Evolutionary conservation across 257 asterid species (phyloP).

Genomic region (Plectranthus barbatus): DNA sequence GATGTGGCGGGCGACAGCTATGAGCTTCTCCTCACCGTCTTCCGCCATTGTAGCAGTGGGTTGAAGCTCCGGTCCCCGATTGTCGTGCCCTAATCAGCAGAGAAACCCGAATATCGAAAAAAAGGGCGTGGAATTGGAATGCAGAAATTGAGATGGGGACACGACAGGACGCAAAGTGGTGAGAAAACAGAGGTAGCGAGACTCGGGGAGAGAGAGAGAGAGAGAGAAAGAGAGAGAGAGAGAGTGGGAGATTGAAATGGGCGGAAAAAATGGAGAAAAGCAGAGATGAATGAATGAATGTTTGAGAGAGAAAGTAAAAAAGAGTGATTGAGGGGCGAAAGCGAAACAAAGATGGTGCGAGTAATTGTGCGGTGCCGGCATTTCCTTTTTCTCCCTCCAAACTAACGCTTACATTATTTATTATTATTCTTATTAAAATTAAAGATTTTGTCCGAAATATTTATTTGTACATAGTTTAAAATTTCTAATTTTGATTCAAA

Average conservation of each 20-base stretch:
- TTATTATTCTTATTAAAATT: too few relatives aligned
- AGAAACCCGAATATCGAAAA: conserved; percentile 4
- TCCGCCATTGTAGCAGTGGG: conserved; percentile 53
- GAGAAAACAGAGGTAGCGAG: conserved; percentile 19
- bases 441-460: too few relatives aligned
- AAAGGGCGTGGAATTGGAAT: conserved; percentile 13
- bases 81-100: neutral
- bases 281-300: neutral
- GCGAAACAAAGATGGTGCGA: neutral
- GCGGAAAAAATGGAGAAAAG: neutral
- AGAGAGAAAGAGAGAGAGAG: neutral
- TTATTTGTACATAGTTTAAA: too few relatives aligned
- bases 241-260: neutral
- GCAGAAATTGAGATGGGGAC: conserved; percentile 23
- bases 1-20: conserved; percentile 93
- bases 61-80: conserved; percentile 3
- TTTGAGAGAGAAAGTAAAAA: conserved; percentile 7
- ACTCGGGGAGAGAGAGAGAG: too few relatives aligned
- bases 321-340: neutral
- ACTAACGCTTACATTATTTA: too few relatives aligned
- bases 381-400: too few relatives aligned
- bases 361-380: neutral
- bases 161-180: conserved; percentile 31
- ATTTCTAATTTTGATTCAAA: too few relatives aligned
- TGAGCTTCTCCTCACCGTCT: conserved; percentile 90